phyloP scores from a whole-genome alignment of 2,329 filamentous ascomycete genomes.

The Paraconiothyrium sp. region DNA sequence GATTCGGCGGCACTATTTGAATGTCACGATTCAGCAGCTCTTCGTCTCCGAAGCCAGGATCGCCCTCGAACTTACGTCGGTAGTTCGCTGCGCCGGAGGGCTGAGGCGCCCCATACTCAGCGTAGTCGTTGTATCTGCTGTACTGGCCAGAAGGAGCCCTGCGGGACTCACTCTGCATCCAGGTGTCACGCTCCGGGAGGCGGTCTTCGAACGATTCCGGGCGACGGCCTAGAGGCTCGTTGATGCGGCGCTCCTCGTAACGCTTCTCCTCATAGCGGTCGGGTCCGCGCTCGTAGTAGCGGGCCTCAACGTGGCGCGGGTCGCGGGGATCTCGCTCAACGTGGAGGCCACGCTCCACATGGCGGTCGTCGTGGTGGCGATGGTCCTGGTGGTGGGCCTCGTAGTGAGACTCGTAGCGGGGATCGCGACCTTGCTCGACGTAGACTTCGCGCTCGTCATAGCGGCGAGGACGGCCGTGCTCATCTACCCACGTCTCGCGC shows the following conservation, averaged over 20 bases:
- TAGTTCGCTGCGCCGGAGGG: constrained; percentile 41
- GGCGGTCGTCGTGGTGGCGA: constrained; percentile 20
- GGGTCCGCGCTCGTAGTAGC: constrained; percentile 34
- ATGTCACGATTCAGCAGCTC: constrained; percentile 44
- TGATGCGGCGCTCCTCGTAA: constrained; percentile 37
- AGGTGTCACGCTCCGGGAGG: constrained; percentile 46
- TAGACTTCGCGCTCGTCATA: constrained; percentile 42
- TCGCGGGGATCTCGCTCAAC: constrained; percentile 35
- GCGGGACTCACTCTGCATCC: constrained; percentile 41
- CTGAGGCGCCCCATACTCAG: constrained; percentile 44
- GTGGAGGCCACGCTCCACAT: constrained; percentile 19
- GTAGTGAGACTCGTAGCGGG: constrained; percentile 16
- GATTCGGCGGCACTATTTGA: constrained; percentile 46
- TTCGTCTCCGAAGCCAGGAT: constrained; percentile 49
- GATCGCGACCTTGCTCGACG: constrained; percentile 34
- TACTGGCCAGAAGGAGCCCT: constrained; percentile 25
- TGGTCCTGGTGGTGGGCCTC: constrained; percentile 22
- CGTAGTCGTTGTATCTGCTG: constrained; percentile 37
- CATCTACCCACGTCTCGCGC: constrained; percentile 28
- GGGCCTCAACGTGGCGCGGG: constrained; percentile 32
- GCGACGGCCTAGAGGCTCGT: constrained; percentile 39
- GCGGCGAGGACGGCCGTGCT: constrained; percentile 33
- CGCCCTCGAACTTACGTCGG: constrained; percentile 45
- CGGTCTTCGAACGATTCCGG: constrained; percentile 48
- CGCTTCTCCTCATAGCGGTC: constrained; percentile 33